Evolutionary conservation across 768 basidiomycete genomes (phyloP).

Genomic region (Auricularia heimuer): DNA sequence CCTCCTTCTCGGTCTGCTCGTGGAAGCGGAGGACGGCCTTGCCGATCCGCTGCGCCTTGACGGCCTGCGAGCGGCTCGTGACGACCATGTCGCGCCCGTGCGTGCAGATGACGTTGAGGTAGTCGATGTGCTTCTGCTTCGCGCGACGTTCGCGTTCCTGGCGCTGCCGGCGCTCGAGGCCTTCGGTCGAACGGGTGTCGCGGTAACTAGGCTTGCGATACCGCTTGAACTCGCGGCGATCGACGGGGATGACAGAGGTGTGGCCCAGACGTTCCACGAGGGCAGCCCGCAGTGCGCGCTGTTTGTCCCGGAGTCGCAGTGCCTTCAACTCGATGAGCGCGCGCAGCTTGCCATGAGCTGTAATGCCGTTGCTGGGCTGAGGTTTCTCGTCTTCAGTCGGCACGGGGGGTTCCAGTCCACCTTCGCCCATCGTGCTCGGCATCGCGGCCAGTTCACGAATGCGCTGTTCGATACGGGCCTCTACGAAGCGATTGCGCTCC

Average conservation of each 20-base stretch:
- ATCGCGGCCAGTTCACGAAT: slow-evolving; percentile 76
- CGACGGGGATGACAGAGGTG: slow-evolving; percentile 79
- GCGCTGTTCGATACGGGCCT: slow-evolving; percentile 80
- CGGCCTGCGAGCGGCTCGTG: slow-evolving; percentile 40
- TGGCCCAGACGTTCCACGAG: slow-evolving; percentile 83
- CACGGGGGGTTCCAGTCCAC: slow-evolving; percentile 46
- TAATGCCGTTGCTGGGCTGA: slow-evolving; percentile 10
- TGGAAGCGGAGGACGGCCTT: slow-evolving; percentile 79
- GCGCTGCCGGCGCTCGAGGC: slow-evolving; percentile 83
- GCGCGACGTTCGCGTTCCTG: slow-evolving; percentile 86
- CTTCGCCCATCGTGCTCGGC: slow-evolving; percentile 73
- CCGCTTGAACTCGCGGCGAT: slow-evolving; percentile 85
- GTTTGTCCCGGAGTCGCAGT: slow-evolving; percentile 81
- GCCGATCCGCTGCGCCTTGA: slow-evolving; percentile 57
- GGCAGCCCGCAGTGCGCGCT: slow-evolving; percentile 74
- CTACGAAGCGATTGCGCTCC: slow-evolving; percentile 86
- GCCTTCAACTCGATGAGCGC: slow-evolving; percentile 91
- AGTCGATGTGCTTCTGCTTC: slow-evolving; percentile 94
- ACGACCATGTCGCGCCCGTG: slow-evolving; percentile 69
- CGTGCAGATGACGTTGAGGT: slow-evolving; percentile 73
- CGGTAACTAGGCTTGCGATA: slow-evolving; percentile 76
- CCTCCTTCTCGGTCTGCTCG: slow-evolving; percentile 88
- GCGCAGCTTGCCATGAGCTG: slow-evolving; percentile 70
- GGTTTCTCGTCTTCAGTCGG: slow-evolving; percentile 22
- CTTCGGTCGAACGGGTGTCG: slow-evolving; percentile 84